Conservation (phyloP, 306 rosid genomes). For the Neltuma alba region DNA sequence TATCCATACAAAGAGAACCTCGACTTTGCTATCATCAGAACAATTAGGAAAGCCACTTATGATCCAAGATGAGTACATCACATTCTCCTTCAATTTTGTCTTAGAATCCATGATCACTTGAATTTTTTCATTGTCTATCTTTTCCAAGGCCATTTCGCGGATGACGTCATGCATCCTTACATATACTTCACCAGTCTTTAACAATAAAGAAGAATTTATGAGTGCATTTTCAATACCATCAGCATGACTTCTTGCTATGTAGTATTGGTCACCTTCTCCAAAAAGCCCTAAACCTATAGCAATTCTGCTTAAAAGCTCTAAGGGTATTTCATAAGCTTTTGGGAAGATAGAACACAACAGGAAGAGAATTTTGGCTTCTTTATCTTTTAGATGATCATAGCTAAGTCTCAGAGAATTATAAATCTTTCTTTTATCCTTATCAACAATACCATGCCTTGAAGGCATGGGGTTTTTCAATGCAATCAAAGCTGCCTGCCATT, state of each 20-base stretch:
- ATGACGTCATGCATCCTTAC: constrained; percentile 40
- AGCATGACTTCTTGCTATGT: constrained; percentile 2
- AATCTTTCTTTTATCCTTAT: not conserved
- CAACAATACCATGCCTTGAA: not conserved
- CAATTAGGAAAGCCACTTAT: not conserved
- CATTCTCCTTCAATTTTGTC: not conserved
- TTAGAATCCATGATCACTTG: not conserved
- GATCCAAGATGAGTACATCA: constrained; percentile 19
- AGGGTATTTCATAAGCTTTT: constrained; percentile 24
- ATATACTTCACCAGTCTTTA: not conserved
- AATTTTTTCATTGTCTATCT: not conserved
- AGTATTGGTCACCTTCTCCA: not conserved
- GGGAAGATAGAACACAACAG: constrained; percentile 35
- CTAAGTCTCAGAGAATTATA: constrained; percentile 29
- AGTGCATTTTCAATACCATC: not conserved
- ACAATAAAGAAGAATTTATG: constrained; percentile 18
- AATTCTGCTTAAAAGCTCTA: not conserved
- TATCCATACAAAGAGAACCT: not conserved
- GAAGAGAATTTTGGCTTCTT: constrained; percentile 17
- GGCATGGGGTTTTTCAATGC: not conserved
- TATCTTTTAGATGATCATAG: constrained; percentile 10
- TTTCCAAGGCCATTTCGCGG: not conserved
- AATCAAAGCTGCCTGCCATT: constrained; percentile 2
- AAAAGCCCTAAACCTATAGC: constrained; percentile 17
- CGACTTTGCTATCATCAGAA: constrained; percentile 2